Percentiles rank a stretch among this genome's conserved stretches.
These are phyloP conservation scores for Beauveria sp. DNA, from an alignment of 2,329 filamentous ascomycete genomes.

Conservation along the genomic window DNA sequence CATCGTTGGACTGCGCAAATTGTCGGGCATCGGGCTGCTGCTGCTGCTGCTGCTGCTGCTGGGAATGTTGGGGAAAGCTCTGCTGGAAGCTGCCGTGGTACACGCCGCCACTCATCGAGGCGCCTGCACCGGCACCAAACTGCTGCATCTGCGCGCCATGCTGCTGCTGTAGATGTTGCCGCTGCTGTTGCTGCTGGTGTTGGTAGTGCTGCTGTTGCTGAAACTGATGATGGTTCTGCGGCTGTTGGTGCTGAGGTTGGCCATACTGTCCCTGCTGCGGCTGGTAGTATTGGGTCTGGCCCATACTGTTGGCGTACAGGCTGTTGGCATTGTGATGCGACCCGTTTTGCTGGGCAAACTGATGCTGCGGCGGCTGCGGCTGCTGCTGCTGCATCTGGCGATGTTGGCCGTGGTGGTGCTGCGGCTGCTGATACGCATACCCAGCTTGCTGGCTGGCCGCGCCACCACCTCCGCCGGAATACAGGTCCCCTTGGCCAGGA, in stretches of 20 bases:
- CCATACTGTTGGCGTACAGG: slow-evolving; percentile 14
- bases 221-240: slow-evolving; percentile 20
- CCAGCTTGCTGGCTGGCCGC: slow-evolving; percentile 1
- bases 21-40: neutral
- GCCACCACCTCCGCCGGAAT: slow-evolving; percentile 5
- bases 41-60: neutral
- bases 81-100: neutral
- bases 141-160: slow-evolving; percentile 10
- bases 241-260: slow-evolving; percentile 14
- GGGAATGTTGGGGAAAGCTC: neutral
- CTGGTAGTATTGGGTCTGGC: slow-evolving; percentile 18
- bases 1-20: slow-evolving; percentile 1
- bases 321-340: slow-evolving; percentile 18
- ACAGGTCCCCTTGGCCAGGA: slow-evolving; percentile 28
- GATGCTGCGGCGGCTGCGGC: slow-evolving; percentile 19
- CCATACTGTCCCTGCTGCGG: slow-evolving; percentile 20
- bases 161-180: slow-evolving; percentile 16
- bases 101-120: neutral
- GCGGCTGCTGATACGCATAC: slow-evolving; percentile 18
- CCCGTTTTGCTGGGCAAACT: slow-evolving; percentile 16
- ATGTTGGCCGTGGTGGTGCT: slow-evolving; percentile 19
- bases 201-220: slow-evolving; percentile 12
- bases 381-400: slow-evolving; percentile 21
- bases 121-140: neutral
- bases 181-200: slow-evolving; percentile 13